Conservation (phyloP, 2,329 filamentous ascomycete genomes). For the Thermothelomyces thermophilus region DNA sequence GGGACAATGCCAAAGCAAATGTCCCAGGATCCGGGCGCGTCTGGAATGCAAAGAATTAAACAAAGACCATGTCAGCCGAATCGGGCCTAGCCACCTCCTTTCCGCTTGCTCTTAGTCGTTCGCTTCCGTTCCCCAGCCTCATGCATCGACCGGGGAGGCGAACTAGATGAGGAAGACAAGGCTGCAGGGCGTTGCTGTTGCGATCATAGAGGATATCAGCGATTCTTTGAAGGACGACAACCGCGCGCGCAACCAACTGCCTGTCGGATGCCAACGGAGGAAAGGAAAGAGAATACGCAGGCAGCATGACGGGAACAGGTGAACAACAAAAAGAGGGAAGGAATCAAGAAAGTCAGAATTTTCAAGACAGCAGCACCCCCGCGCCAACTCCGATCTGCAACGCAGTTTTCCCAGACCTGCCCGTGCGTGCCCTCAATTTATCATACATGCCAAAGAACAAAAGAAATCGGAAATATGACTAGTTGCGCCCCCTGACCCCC, state of each 20-base stretch:
- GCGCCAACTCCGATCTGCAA: slow-evolving; percentile 25
- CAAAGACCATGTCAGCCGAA: slow-evolving; percentile 36
- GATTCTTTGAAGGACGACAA: slow-evolving; percentile 2
- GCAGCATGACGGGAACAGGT: too few species aligned
- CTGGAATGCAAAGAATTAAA: slow-evolving; percentile 20
- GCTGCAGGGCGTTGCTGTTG: slow-evolving; percentile 4
- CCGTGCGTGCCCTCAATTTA: slow-evolving; percentile 22
- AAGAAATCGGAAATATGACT: slow-evolving; percentile 24
- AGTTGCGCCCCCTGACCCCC: slow-evolving; percentile 17
- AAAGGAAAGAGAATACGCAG: too few species aligned
- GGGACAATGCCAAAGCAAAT: slow-evolving; percentile 27
- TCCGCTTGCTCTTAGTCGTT: slow-evolving; percentile 14
- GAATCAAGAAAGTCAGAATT: slow-evolving; percentile 6
- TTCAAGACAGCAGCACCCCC: slow-evolving; percentile 18
- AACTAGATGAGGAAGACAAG: not conserved
- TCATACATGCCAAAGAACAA: slow-evolving; percentile 22
- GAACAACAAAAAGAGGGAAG: slow-evolving; percentile 2
- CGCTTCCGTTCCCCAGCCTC: slow-evolving; percentile 11
- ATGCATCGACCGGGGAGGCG: not conserved
- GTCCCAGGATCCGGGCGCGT: slow-evolving; percentile 9
- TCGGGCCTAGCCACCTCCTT: slow-evolving; percentile 22
- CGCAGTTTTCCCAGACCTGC: slow-evolving; percentile 20
- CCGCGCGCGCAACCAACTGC: slow-evolving; percentile 8
- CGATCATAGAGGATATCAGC: slow-evolving; percentile 3
- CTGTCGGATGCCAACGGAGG: too few species aligned